Conservation (phyloP, 2,329 filamentous ascomycete species). For the Alternaria postmessia region DNA sequence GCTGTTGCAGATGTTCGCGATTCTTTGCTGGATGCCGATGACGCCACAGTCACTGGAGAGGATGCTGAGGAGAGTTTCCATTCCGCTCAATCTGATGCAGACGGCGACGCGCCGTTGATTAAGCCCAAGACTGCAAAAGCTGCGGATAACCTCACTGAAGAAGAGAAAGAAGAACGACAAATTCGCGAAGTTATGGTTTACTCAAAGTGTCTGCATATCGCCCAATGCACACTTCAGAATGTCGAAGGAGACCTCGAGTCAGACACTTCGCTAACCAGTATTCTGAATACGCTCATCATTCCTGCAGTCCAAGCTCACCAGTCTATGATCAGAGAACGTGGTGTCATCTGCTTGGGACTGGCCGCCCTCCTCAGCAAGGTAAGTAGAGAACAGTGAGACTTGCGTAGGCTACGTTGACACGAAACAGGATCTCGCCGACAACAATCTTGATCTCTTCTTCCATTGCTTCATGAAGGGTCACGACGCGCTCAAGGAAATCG, state of each 20-base stretch:
- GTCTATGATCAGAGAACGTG: slow-evolving; percentile 88
- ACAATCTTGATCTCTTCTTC: slow-evolving; percentile 91
- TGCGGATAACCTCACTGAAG: slow-evolving; percentile 52
- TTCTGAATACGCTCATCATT: slow-evolving; percentile 96
- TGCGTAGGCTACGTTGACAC: slow-evolving; percentile 13
- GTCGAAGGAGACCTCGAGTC: slow-evolving; percentile 87
- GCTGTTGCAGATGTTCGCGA: slow-evolving; percentile 97
- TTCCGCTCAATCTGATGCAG: slow-evolving; percentile 87
- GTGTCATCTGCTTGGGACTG: slow-evolving; percentile 86
- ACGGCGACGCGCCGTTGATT: slow-evolving; percentile 64
- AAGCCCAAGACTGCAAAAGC: slow-evolving; percentile 40
- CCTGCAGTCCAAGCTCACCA: slow-evolving; percentile 94
- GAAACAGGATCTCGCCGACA: slow-evolving; percentile 77
- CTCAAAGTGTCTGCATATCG: slow-evolving; percentile 97
- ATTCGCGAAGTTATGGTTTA: slow-evolving; percentile 94
- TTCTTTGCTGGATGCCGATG: slow-evolving; percentile 75
- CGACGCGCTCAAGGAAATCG: slow-evolving; percentile 85
- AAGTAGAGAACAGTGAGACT: slow-evolving; percentile 24
- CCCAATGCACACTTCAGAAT: slow-evolving; percentile 96
- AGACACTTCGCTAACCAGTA: slow-evolving; percentile 91
- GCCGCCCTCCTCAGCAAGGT: slow-evolving; percentile 89
- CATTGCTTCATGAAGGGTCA: slow-evolving; percentile 96
- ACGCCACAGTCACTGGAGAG: slow-evolving; percentile 62
- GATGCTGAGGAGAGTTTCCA: slow-evolving; percentile 81
- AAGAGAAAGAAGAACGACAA: slow-evolving; percentile 73